Evolutionary conservation across 129 eudicot species (phyloP).

Genomic region (Calendula officinalis): DNA sequence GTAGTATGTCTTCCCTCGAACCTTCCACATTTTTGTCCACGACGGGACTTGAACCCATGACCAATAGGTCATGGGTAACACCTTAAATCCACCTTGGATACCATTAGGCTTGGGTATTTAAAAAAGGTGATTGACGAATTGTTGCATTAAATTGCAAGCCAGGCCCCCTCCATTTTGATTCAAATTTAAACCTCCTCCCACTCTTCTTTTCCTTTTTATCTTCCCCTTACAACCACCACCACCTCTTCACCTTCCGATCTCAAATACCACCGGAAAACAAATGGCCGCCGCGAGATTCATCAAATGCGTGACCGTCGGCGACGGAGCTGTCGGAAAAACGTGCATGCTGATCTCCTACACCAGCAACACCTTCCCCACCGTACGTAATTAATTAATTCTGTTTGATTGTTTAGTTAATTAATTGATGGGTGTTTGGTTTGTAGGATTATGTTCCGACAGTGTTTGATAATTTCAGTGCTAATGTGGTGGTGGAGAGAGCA

Average conservation of each 20-base stretch:
- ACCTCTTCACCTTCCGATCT: slow-evolving; percentile 11
- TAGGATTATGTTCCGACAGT: slow-evolving; percentile 95
- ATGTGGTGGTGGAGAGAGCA: slow-evolving; percentile 87
- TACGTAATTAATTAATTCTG: slow-evolving; percentile 13
- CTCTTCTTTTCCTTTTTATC: slow-evolving; percentile 25
- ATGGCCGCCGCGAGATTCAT: slow-evolving; percentile 53
- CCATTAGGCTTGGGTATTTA: neutral
- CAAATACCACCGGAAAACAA: neutral
- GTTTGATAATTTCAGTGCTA: slow-evolving; percentile 83
- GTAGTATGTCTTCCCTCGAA: no score
- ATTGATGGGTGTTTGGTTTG: slow-evolving; percentile 10
- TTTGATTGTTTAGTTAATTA: neutral
- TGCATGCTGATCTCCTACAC: slow-evolving; percentile 62
- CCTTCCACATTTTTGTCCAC: no score
- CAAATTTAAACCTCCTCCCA: slow-evolving; percentile 38
- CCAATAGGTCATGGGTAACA: neutral
- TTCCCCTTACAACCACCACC: slow-evolving; percentile 20
- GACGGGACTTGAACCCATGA: no score
- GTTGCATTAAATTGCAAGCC: slow-evolving; percentile 20
- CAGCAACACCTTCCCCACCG: slow-evolving; percentile 58
- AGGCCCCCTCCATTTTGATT: slow-evolving; percentile 37
- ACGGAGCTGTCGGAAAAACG: slow-evolving; percentile 54
- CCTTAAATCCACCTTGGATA: neutral
- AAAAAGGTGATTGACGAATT: slow-evolving; percentile 3
- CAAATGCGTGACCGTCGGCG: slow-evolving; percentile 59